These are phyloP conservation scores for Fusarium mundagurra DNA, from an alignment of 2,329 filamentous ascomycete species.

Conservation along the genomic window DNA sequence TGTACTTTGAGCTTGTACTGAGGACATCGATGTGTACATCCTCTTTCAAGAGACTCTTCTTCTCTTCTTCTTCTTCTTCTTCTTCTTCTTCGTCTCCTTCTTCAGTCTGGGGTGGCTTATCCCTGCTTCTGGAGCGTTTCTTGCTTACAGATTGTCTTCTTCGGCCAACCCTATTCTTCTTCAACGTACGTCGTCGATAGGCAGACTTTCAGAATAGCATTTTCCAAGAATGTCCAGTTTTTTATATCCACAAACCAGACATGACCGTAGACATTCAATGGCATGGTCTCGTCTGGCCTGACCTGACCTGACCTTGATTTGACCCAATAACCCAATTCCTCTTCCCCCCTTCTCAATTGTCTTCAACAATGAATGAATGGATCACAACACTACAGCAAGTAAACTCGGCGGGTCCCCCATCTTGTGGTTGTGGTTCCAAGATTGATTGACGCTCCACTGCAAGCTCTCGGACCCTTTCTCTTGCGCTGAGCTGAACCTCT, in stretches of 20 bases:
- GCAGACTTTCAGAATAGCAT: constrained; percentile 3
- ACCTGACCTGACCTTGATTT: constrained; percentile 8
- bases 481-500: constrained; percentile 17
- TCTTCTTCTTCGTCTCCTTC: not conserved
- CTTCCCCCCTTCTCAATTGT: constrained; percentile 6
- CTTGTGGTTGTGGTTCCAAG: constrained; percentile 17
- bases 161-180: constrained; percentile 31
- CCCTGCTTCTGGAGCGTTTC: constrained; percentile 13
- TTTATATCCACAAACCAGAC: not conserved
- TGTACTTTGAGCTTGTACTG: constrained; percentile 28
- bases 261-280: constrained; percentile 3
- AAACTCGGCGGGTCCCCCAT: constrained; percentile 17
- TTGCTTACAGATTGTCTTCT: constrained; percentile 15
- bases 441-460: constrained; percentile 25
- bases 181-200: not conserved
- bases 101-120: constrained; percentile 38
- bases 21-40: constrained; percentile 24
- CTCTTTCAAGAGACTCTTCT: not conserved
- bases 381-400: constrained; percentile 1
- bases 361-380: constrained; percentile 2
- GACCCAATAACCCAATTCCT: not conserved
- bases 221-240: not conserved
- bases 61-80: not conserved
- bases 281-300: constrained; percentile 1
- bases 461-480: constrained; percentile 32